Evolutionary conservation across 495 filamentous ascomycete species (phyloP).

Genomic region (Corynascus novoguineensis): DNA sequence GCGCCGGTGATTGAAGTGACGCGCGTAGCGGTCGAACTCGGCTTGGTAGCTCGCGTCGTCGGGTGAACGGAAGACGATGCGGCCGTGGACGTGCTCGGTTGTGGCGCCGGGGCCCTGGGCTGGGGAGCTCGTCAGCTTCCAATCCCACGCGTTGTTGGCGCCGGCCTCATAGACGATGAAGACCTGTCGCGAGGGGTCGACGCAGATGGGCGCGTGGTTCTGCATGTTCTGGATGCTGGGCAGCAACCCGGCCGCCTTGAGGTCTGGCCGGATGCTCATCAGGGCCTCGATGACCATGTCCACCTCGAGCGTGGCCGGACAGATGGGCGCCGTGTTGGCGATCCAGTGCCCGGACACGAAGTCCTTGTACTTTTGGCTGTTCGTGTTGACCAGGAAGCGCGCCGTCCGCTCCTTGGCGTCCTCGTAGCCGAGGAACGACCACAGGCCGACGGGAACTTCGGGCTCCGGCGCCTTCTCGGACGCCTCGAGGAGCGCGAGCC

Average conservation of each 20-base stretch:
- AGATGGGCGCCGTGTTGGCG: conserved; percentile 44
- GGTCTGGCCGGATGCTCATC: conserved; percentile 33
- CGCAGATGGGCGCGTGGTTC: neutral
- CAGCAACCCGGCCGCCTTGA: conserved; percentile 19
- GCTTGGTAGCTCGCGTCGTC: conserved; percentile 23
- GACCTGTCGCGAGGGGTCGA: neutral
- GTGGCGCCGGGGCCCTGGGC: neutral
- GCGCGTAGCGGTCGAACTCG: conserved; percentile 43
- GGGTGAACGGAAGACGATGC: conserved; percentile 21
- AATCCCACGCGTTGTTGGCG: neutral
- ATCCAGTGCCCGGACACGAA: conserved; percentile 42
- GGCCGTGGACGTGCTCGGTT: neutral
- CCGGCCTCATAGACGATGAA: neutral
- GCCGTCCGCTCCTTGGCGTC: conserved; percentile 27
- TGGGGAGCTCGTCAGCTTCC: neutral
- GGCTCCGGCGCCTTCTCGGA: conserved; percentile 3
- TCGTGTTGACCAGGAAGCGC: conserved; percentile 48
- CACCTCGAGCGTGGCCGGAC: conserved; percentile 43
- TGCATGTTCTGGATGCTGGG: neutral
- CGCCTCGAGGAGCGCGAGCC: neutral
- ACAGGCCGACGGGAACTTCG: conserved; percentile 22
- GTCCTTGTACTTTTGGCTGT: conserved; percentile 33
- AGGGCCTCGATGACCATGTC: conserved; percentile 49
- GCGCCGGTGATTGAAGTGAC: conserved; percentile 36
- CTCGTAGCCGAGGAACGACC: conserved; percentile 41